These are phyloP conservation scores for Warburgia ugandensis DNA, from an alignment of 164 flowering plant genomes.

Conservation along the genomic window DNA sequence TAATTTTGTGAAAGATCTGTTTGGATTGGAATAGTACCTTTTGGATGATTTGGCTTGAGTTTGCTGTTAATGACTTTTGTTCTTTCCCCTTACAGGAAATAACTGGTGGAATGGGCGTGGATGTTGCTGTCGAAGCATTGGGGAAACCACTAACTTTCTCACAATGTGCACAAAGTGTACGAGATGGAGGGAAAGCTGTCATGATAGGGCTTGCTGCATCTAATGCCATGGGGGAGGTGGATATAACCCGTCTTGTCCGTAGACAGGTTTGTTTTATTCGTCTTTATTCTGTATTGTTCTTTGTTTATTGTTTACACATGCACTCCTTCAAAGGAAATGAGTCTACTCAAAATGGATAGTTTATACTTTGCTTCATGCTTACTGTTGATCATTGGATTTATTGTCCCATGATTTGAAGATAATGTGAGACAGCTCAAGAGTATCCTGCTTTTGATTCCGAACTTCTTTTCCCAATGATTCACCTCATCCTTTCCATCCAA, in stretches of 20 bases:
- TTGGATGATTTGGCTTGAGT: conserved; percentile 1
- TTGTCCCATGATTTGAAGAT: no score
- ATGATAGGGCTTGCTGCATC: conserved; percentile 94
- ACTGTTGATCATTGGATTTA: no score
- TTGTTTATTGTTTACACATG: no score
- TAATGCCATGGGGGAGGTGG: conserved; percentile 75
- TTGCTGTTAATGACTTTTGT: neutral
- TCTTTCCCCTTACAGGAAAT: conserved; percentile 47
- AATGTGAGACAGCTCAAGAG: no score
- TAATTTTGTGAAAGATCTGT: no score
- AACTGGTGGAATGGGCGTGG: conserved; percentile 93
- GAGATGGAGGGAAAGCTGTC: conserved; percentile 98
- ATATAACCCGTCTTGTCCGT: conserved; percentile 92
- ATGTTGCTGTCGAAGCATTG: conserved; percentile 90
- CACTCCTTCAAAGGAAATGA: no score
- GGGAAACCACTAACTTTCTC: conserved; percentile 78
- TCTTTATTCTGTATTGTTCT: no score
- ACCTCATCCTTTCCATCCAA: no score
- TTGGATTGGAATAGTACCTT: neutral
- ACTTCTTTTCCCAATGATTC: no score
- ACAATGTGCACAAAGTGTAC: conserved; percentile 81
- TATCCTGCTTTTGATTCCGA: no score
- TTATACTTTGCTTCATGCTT: no score
- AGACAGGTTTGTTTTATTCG: conserved; percentile 74
- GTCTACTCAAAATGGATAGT: no score